These are phyloP conservation scores for Ascochyta koolunga DNA, from an alignment of 2,329 filamentous ascomycete genomes.

Conservation along the genomic window DNA sequence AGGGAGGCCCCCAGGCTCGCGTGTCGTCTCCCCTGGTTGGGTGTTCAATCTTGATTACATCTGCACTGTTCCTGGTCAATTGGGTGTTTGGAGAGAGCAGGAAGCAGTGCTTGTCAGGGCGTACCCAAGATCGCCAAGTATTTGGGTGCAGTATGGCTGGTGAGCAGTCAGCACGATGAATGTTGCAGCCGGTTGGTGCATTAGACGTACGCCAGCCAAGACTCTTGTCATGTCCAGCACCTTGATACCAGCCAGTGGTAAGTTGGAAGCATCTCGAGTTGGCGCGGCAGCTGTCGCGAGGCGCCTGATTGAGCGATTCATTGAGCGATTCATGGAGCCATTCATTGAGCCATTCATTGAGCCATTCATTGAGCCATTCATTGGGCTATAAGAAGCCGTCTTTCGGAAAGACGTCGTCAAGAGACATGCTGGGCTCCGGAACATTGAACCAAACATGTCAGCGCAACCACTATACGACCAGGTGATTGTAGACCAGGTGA, in stretches of 20 bases:
- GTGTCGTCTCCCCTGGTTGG: slow-evolving; percentile 80
- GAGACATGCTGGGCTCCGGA: slow-evolving; percentile 24
- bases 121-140: slow-evolving; percentile 93
- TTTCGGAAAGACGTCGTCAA: slow-evolving; percentile 8
- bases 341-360: slow-evolving; percentile 18
- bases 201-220: slow-evolving; percentile 77
- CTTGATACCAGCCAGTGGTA: slow-evolving; percentile 82
- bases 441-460: slow-evolving; percentile 21
- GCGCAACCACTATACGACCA: slow-evolving; percentile 1
- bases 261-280: slow-evolving; percentile 51
- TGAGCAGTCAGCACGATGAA: slow-evolving; percentile 21
- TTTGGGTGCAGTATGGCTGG: slow-evolving; percentile 96
- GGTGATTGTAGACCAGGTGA: slow-evolving; percentile 3
- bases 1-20: slow-evolving; percentile 94
- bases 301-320: slow-evolving; percentile 35
- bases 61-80: slow-evolving; percentile 66
- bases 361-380: slow-evolving; percentile 21
- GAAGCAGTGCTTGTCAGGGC: slow-evolving; percentile 43
- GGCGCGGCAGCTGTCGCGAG: slow-evolving; percentile 51
- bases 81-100: slow-evolving; percentile 10
- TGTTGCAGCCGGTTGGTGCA: fast-evolving
- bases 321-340: slow-evolving; percentile 16
- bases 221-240: slow-evolving; percentile 98
- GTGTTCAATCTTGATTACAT: slow-evolving; percentile 97
- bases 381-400: slow-evolving; percentile 3